A percentile compares a stretch with the other conserved stretches of the same genome.
phyloP scores from a whole-genome alignment of 192 early-diverging fungal species.

The Podila horticola region DNA sequence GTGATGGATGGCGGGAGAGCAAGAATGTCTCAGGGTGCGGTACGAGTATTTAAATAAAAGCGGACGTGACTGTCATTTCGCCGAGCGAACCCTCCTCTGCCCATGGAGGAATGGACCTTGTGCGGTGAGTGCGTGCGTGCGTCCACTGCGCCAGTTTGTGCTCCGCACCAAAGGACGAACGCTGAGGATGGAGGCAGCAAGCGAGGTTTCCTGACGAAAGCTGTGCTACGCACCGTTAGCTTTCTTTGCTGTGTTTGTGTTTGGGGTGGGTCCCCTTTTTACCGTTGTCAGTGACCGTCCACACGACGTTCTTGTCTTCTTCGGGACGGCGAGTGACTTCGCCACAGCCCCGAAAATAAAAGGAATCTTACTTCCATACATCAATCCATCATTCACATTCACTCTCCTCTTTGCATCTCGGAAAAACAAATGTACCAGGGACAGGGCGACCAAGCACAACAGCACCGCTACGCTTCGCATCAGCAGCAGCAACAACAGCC shows the following conservation, averaged over 20 bases:
- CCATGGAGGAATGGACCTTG: no score
- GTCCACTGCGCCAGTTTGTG: no score
- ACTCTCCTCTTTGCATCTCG: not conserved
- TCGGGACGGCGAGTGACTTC: no score
- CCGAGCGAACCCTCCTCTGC: no score
- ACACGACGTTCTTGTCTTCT: no score
- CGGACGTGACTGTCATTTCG: not conserved
- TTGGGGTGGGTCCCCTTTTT: not conserved
- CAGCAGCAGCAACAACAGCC: not conserved
- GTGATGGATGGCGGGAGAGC: not conserved
- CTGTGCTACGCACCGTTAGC: no score
- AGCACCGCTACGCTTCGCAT: not conserved
- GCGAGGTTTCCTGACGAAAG: no score
- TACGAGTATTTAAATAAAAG: not conserved
- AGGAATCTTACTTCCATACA: not conserved
- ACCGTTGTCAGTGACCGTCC: no score
- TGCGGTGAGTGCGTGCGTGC: no score
- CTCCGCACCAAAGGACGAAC: no score
- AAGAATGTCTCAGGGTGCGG: not conserved
- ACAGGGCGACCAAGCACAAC: not conserved
- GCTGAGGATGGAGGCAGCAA: no score
- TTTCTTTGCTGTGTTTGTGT: no score
- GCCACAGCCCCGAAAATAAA: not conserved
- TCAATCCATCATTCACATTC: not conserved
- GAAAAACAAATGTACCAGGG: not conserved